Evolutionary conservation across 2,329 filamentous ascomycete species (phyloP), one percentile per base, ranked within the genome.

Genomic region (Fusarium xylarioides): DNA sequence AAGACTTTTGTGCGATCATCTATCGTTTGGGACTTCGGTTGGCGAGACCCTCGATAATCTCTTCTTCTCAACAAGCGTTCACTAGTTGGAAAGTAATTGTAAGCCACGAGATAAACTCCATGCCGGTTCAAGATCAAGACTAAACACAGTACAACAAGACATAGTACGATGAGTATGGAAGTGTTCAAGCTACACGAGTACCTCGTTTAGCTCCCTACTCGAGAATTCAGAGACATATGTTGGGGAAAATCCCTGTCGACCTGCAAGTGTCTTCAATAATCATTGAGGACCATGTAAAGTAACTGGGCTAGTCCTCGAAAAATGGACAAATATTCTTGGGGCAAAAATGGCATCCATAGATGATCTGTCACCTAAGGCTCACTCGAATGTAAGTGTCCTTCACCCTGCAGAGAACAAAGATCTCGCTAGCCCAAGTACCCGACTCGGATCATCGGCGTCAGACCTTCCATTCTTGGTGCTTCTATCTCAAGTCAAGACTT

Each of bases 1-100:
- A 14, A n/a, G n/a, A 16, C 4, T 4, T 15, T 9, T 5, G 4
- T 35, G 49, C 7, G 4, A 5, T 18, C 4, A 26, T 52, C 4
- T 26, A 26, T 11, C 0, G 0, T 35, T 52, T 15, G 18, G n/a
- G 2, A 52, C n/a, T 52, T 52, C 6, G 9, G 49, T 26, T 9
- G 0, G 26, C 5, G 5, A 35, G 2, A 16, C 3, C 4, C 2
- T 35, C 12, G 18, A 26, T 6, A 5, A 3, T 4, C 6, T 16
- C 2, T 0, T 16, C 7, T 26, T 21, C 32, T 2, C 0, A 21
- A 26, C 32, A 35, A 35, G 12, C 7, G 26, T 52, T 52, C 18
- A 5, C 32, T 21, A 4, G 8, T 15, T 26, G 6, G 6, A 1
- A 52, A 5, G 4, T 35, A 26, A 26, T 0, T 15, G 2, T 1